Base-by-base conservation (phyloP, 257 asterid species). In the Phtheirospermum japonicum region DNA sequence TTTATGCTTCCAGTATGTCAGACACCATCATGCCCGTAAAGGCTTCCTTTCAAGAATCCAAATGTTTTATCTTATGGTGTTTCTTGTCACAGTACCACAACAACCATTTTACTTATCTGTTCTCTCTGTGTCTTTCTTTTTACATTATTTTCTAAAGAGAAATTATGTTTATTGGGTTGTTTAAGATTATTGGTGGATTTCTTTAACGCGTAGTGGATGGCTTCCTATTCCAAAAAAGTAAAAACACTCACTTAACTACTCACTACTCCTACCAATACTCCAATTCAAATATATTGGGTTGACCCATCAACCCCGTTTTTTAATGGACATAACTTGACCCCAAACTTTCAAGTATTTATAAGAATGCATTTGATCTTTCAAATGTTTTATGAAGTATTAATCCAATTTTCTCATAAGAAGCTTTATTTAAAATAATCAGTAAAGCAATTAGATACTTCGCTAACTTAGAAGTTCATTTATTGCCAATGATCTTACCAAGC, bases 401-500 rank as follows among this genome's bases (percentile, higher is more conserved):
- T 46, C 26, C 53, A 46, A 14, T 46, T 14, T 46, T 16, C 53
- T 46, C 45, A 39, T 39, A 33, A 33, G 45, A 10, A 39, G 9
- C 13, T 39, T 39, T 39, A 39, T 39, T 39, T 3, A 39, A n/a
- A n/a, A n/a, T n/a, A n/a, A n/a, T n/a, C n/a, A n/a, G n/a, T n/a
- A n/a, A n/a, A n/a, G n/a, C n/a, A n/a, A n/a, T n/a, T n/a, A n/a
- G n/a, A n/a, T n/a, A n/a, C n/a, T n/a, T n/a, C n/a, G n/a, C n/a
- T n/a, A n/a, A n/a, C n/a, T n/a, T n/a, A n/a, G n/a, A n/a, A n/a
- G n/a, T n/a, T n/a, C n/a, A n/a, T n/a, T n/a, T n/a, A n/a, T n/a
- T 36, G 43, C 42, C 12, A 33, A 57, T 34, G 26, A 34, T 67
- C 59, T 37, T 59, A 49, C 7, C 20, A 46, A 68, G 23, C 59